Base-by-base conservation (phyloP, 2,329 filamentous ascomycete genomes). In the Plectosphaerella cucumerina region DNA sequence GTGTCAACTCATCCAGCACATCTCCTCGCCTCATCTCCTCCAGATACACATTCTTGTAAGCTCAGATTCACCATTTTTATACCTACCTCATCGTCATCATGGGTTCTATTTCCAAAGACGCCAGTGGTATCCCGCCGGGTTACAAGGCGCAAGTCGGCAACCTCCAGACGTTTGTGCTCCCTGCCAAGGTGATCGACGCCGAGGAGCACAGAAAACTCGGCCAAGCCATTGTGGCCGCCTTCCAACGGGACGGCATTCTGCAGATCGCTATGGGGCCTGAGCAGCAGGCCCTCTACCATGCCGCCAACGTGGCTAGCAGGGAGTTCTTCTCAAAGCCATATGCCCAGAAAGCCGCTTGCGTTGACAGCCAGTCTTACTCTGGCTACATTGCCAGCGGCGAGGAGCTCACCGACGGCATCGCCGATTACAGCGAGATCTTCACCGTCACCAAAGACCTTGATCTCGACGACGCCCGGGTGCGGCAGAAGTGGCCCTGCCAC, bases 381-480 rank as follows among this genome's bases (percentile, higher is more conserved):
- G 75, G 75, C 3, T 78, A 78, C 56, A 70, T 77, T 45, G 75
- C 74, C 21, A 75, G 71, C 0, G 75, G 75, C 0, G 75, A 78
- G 55, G 73, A 75, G 58, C 65, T 76, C 3, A 75, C 73, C 3
- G 66, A 73, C 49, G 74, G 74, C 34, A 67, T 78, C 22, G 73
- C 73, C 15, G 75, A 79, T 57, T 78, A 77, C 56, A 75, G 71
- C 1, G 75, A 78, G 59, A 76, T 78, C 31, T 78, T 77, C 53
- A 79, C 76, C 2, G 71, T 78, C 17, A 77, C 71, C 12, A 78
- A 77, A 52, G 74, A 78, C 46, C 60, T 78, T 6, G 58, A 60
- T 4, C 53, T 60, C 2, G 53, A 62, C 5, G 73, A 78, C 45
- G 55, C 59, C 1, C 64, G 74, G 2, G 73, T 76, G 4, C 58